These are phyloP conservation scores for Silene conica DNA, from an alignment of 148 eudicot genomes.

Conservation along the genomic window DNA sequence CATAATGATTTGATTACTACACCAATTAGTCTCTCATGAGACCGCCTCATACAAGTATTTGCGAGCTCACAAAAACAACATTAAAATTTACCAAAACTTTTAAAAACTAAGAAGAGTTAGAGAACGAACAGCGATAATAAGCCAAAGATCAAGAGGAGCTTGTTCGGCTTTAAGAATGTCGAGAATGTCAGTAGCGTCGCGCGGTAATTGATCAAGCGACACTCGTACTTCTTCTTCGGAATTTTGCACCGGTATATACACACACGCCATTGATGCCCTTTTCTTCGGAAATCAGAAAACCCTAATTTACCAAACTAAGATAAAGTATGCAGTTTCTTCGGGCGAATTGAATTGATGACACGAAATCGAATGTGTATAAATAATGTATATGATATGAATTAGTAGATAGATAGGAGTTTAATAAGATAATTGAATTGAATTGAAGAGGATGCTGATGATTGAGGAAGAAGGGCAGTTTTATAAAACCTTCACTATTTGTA, in stretches of 20 bases:
- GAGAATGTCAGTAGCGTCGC: conserved; percentile 89
- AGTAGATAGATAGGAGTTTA: neutral
- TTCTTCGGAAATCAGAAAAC: conserved; percentile 6
- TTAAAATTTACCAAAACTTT: neutral
- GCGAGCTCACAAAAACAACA: neutral
- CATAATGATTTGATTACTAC: neutral
- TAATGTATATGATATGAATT: neutral
- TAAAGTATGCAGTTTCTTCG: neutral
- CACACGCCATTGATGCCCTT: conserved; percentile 49
- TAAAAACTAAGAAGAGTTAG: neutral
- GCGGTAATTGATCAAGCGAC: conserved; percentile 75
- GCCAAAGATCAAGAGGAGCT: conserved; percentile 95
- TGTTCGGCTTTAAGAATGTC: conserved; percentile 98
- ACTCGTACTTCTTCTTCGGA: conserved; percentile 91
- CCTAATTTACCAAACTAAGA: conserved; percentile 17
- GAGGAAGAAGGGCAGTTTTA: neutral
- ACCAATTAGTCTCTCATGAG: too few relatives aligned
- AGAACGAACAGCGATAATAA: conserved; percentile 66
- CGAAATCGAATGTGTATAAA: neutral
- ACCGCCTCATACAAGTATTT: too few relatives aligned
- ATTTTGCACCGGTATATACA: conserved; percentile 85
- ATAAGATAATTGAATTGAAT: neutral
- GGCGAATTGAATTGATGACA: too few relatives aligned
- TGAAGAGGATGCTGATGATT: neutral
- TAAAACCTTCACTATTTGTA: too few relatives aligned